A percentile compares a stretch with the other conserved stretches of the same genome.
These are phyloP conservation scores for Candida odintsovae DNA, from an alignment of 805 yeast genomes.

Conservation along the genomic window DNA sequence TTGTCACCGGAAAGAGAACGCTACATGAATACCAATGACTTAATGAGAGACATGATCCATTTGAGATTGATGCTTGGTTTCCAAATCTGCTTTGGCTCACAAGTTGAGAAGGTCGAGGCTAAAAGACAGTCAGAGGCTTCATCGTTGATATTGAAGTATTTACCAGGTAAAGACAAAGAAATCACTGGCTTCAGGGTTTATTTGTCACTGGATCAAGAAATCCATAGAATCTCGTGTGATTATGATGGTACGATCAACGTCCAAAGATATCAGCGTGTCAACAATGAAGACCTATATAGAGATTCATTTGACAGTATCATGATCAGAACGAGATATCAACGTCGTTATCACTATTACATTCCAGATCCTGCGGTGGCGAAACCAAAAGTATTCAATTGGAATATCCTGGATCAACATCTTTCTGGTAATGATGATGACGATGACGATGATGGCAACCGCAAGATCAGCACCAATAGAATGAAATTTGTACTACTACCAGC, in stretches of 20 bases:
- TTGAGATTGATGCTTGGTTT: slow-evolving; percentile 80
- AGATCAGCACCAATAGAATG: slow-evolving; percentile 50
- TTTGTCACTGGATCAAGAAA: slow-evolving; percentile 72
- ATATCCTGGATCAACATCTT: slow-evolving; percentile 80
- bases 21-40: slow-evolving; percentile 46
- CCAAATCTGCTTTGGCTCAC: slow-evolving; percentile 77
- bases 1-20: slow-evolving; percentile 52
- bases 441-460: slow-evolving; percentile 52
- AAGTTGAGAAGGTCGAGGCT: slow-evolving; percentile 60
- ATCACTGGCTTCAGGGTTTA: slow-evolving; percentile 62
- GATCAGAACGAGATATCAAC: slow-evolving; percentile 76
- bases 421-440: slow-evolving; percentile 91
- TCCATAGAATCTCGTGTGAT: slow-evolving; percentile 77
- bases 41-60: slow-evolving; percentile 84
- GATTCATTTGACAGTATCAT: slow-evolving; percentile 41
- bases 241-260: slow-evolving; percentile 70
- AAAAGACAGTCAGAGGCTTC: slow-evolving; percentile 47
- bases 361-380: slow-evolving; percentile 50
- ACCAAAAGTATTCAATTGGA: slow-evolving; percentile 73
- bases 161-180: slow-evolving; percentile 35
- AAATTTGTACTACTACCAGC: slow-evolving; percentile 84
- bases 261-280: slow-evolving; percentile 55
- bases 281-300: slow-evolving; percentile 26
- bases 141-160: slow-evolving; percentile 49
- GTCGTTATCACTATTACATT: slow-evolving; percentile 50